These are phyloP conservation scores for Kalaharituber pfeilii DNA, from an alignment of 2,329 filamentous ascomycete species.

Conservation along the genomic window DNA sequence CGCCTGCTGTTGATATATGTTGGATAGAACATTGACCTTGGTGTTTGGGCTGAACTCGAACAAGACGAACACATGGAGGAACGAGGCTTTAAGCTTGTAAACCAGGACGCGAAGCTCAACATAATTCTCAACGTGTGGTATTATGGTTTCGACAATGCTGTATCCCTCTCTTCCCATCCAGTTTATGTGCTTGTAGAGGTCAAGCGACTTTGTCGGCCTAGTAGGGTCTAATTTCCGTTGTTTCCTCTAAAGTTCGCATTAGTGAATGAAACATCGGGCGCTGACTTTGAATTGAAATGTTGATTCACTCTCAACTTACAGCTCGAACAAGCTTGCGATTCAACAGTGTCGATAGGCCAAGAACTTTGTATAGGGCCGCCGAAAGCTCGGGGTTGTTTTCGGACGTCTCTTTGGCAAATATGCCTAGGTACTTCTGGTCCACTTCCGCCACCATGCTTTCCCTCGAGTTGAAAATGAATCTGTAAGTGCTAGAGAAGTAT, in stretches of 20 bases:
- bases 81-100: slow-evolving; percentile 81
- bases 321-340: slow-evolving; percentile 68
- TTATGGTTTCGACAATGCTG: slow-evolving; percentile 63
- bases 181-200: slow-evolving; percentile 78
- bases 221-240: slow-evolving; percentile 64
- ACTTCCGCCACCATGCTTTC: slow-evolving; percentile 67
- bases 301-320: not conserved
- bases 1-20: slow-evolving; percentile 31
- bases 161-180: slow-evolving; percentile 90
- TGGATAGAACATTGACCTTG: slow-evolving; percentile 42
- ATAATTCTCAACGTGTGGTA: slow-evolving; percentile 65
- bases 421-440: slow-evolving; percentile 90
- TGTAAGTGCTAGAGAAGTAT: not conserved
- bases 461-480: slow-evolving; percentile 4
- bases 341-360: slow-evolving; percentile 77
- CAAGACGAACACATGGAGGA: slow-evolving; percentile 90
- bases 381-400: slow-evolving; percentile 63
- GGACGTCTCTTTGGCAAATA: slow-evolving; percentile 64
- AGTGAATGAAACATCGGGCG: not conserved
- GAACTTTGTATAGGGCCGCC: slow-evolving; percentile 70
- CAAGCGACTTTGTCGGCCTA: slow-evolving; percentile 59
- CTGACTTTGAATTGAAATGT: not conserved
- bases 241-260: slow-evolving; percentile 36
- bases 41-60: slow-evolving; percentile 42
- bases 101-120: slow-evolving; percentile 75